These are phyloP conservation scores for Cladophialophora yegresii DNA, from an alignment of 2,329 filamentous ascomycete genomes.

Conservation along the genomic window DNA sequence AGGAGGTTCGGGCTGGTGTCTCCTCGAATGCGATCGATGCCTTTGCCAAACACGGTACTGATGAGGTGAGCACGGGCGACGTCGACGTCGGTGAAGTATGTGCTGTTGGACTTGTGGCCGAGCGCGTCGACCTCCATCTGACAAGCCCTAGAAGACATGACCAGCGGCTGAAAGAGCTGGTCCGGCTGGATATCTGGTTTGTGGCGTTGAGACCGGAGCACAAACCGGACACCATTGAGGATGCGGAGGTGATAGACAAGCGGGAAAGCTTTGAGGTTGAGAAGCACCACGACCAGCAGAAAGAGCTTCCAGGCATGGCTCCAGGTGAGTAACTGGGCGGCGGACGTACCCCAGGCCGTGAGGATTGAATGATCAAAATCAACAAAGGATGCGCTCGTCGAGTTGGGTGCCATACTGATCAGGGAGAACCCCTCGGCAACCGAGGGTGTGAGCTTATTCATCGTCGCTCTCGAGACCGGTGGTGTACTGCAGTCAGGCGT, in stretches of 20 bases:
- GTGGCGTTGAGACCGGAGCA: slow-evolving; percentile 58
- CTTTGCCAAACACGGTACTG: slow-evolving; percentile 64
- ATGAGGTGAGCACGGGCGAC: slow-evolving; percentile 79
- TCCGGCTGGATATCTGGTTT: slow-evolving; percentile 40
- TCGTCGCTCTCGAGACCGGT: no score
- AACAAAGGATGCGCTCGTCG: no score
- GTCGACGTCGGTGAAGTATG: slow-evolving; percentile 59
- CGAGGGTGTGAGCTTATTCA: no score
- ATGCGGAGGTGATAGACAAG: slow-evolving; percentile 72
- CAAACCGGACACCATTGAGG: slow-evolving; percentile 51
- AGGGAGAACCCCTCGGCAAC: no score
- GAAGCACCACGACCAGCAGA: slow-evolving; percentile 54
- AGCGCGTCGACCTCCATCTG: slow-evolving; percentile 83
- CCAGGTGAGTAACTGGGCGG: neutral
- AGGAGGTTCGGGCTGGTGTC: slow-evolving; percentile 53
- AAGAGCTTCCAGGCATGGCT: slow-evolving; percentile 19
- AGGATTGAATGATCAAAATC: no score
- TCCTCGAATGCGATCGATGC: slow-evolving; percentile 48
- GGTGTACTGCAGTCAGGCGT: no score
- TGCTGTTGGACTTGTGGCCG: slow-evolving; percentile 60
- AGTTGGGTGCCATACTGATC: no score
- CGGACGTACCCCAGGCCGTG: no score
- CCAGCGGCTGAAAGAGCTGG: slow-evolving; percentile 68
- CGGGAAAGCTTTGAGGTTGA: slow-evolving; percentile 74
- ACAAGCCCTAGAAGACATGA: slow-evolving; percentile 66